phyloP scores from a whole-genome alignment of 768 basidiomycete species.

The Boletus reticuloceps region DNA sequence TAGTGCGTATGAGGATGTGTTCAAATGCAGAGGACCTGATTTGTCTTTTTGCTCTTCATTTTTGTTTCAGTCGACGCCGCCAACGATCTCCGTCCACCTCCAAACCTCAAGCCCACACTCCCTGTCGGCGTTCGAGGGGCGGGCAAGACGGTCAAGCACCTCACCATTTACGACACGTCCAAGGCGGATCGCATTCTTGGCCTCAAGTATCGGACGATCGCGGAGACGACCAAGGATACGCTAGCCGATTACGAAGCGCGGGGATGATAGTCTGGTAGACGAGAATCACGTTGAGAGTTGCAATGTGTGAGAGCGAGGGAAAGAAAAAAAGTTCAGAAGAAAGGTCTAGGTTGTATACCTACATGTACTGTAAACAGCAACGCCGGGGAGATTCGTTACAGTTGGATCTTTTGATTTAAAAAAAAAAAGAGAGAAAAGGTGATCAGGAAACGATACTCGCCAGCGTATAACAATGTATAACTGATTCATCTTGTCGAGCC shows the following conservation, averaged over 20 bases:
- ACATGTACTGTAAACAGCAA: neutral
- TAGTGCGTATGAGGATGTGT: slow-evolving; percentile 22
- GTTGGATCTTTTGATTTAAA: too few species aligned
- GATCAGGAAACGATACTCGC: too few species aligned
- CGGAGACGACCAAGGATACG: slow-evolving; percentile 40
- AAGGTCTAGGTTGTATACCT: neutral
- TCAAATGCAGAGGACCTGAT: neutral
- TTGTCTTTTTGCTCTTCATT: too few species aligned
- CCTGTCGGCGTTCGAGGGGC: slow-evolving; percentile 36
- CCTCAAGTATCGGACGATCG: slow-evolving; percentile 39
- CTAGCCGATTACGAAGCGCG: slow-evolving; percentile 42
- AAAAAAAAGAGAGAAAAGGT: too few species aligned
- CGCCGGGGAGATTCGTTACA: too few species aligned
- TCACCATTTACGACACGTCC: slow-evolving; percentile 30
- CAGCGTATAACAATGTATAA: too few species aligned
- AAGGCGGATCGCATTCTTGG: slow-evolving; percentile 43
- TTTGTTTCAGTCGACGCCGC: slow-evolving; percentile 35
- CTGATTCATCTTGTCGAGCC: too few species aligned
- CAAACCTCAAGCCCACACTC: slow-evolving; percentile 27
- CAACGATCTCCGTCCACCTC: slow-evolving; percentile 31
- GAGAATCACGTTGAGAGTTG: too few species aligned
- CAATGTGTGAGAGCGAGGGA: too few species aligned
- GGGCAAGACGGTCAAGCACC: slow-evolving; percentile 26
- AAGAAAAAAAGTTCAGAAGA: too few species aligned
- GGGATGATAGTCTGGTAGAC: slow-evolving; percentile 33